Conservation (phyloP, 192 early-diverging fungal genomes). For the Glomus cerebriforme region DNA sequence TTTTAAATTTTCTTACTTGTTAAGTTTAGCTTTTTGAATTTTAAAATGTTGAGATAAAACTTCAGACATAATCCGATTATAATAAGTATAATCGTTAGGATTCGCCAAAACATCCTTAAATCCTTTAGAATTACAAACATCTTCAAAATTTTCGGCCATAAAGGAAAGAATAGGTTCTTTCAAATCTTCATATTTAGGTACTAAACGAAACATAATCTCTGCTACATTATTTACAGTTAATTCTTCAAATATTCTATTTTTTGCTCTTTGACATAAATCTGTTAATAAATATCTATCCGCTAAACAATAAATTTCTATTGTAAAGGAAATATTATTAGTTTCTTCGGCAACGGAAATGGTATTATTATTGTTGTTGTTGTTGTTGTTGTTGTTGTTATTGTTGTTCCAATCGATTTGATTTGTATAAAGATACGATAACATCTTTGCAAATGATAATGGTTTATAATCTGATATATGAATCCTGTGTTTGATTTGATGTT, state of each 20-base stretch:
- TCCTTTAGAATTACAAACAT: not conserved
- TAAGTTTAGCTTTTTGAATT: not conserved
- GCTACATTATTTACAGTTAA: constrained; percentile 25
- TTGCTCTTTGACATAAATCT: constrained; percentile 21
- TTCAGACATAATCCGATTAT: constrained; percentile 7
- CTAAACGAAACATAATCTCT: constrained; percentile 6
- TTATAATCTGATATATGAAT: constrained; percentile 15
- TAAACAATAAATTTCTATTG: constrained; percentile 12
- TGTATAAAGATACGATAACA: constrained; percentile 29
- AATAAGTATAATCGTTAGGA: not conserved
- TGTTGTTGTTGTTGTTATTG: not conserved
- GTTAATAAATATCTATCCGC: constrained; percentile 28
- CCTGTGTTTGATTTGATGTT: constrained; percentile 1
- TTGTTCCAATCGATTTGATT: constrained; percentile 25
- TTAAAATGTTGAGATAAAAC: not conserved
- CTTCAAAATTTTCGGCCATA: constrained; percentile 6
- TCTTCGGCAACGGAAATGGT: not conserved
- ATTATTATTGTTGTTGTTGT: not conserved
- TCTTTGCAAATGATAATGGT: not conserved
- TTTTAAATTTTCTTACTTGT: not conserved
- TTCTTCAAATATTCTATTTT: constrained; percentile 21
- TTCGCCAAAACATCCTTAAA: constrained; percentile 7
- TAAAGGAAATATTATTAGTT: not conserved
- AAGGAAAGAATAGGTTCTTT: constrained; percentile 9
- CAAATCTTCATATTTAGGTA: constrained; percentile 16